Evolutionary conservation across 306 rosid species (phyloP), one percentile per base, ranked within the genome.

Genomic region (Heteromeles arbutifolia): DNA sequence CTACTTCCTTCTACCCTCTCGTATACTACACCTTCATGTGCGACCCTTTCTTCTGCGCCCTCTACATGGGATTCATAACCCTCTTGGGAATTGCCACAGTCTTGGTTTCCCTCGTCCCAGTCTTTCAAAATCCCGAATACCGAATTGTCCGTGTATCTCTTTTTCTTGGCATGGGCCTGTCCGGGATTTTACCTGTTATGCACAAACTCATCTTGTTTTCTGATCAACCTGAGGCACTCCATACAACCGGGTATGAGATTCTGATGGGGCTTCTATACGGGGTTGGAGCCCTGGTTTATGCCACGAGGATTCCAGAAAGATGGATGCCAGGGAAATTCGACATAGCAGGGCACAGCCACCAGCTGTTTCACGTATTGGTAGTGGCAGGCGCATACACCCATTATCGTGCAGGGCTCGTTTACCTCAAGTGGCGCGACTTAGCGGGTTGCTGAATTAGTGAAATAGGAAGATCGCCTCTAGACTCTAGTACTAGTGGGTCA

Each of bases 241-340:
- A 83, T 79, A 95, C 99, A 63, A 90, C 97, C 12, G 90, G 90
- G 24, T 92, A 86, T 64, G 99, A 95, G 91, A 25, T 88, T 74
- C 79, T 95, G 78, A 95, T 92, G 99, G 99, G 99, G 22, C 44
- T 44, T 41, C 73, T 92, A 18, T 95, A 95, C 65, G 99, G 93
- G 54, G 28, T 84, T 29, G 99, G 99, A 53, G 99, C 97, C 54
- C 69, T 95, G 64, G 87, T 95, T 74, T 95, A 95, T 78, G 99
- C 99, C 70, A 88, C 93, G 0, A 89, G 99, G 82, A 87, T 95
- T 76, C 99, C 97, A 0, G 97, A 95, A 79, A 83, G 99, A 67
- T 95, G 99, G 99, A 89, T 80, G 97, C 99, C 99, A 18, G 99
- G 99, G 67, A 95, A 89, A 69, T 95, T 92, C 1, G 99, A 95